Base-by-base conservation (phyloP, 73 alveolate species). In the Paramecium caudatum region DNA sequence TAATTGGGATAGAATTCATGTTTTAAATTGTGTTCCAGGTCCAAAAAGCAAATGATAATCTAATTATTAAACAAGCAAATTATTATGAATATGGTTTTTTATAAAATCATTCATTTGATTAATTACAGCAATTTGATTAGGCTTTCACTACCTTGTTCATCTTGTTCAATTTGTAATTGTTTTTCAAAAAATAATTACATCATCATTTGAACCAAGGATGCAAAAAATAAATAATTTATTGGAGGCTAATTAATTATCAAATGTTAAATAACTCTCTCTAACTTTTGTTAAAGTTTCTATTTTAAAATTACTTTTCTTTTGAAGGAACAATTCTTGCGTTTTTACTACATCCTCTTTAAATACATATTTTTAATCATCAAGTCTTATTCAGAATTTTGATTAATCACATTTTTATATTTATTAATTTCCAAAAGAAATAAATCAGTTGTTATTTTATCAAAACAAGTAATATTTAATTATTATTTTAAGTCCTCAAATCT, bases 11-110 rank as follows among this genome's bases (percentile, higher is more conserved):
- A 45, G 68, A 41, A 41, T 74, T 5, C 62, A 74, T 21, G 88
- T 74, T 39, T 46, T 27, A 19, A 19, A 27, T 27, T 74, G 88
- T 15, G 62, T 74, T 19, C 88, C 88, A 3, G 88, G 88, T 41
- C 88, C 88, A n/a, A 45, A 32, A 15, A 34, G 84, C 47, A 68
- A 34, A 68, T 68, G 50, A 55, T 55, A 55, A n/a, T n/a, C n/a
- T n/a, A n/a, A n/a, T n/a, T n/a, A n/a, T n/a, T n/a, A n/a, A n/a
- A n/a, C n/a, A n/a, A n/a, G n/a, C n/a, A n/a, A n/a, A n/a, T n/a
- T n/a, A n/a, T n/a, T n/a, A n/a, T n/a, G n/a, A n/a, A n/a, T n/a
- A n/a, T n/a, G n/a, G n/a, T n/a, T n/a, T n/a, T n/a, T n/a, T 23
- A 55, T 23, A 55, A 55, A 50, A 55, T 23, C 23, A 55, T 55